Conservation (phyloP, 768 basidiomycete species). For the Amylocystis lapponica region DNA sequence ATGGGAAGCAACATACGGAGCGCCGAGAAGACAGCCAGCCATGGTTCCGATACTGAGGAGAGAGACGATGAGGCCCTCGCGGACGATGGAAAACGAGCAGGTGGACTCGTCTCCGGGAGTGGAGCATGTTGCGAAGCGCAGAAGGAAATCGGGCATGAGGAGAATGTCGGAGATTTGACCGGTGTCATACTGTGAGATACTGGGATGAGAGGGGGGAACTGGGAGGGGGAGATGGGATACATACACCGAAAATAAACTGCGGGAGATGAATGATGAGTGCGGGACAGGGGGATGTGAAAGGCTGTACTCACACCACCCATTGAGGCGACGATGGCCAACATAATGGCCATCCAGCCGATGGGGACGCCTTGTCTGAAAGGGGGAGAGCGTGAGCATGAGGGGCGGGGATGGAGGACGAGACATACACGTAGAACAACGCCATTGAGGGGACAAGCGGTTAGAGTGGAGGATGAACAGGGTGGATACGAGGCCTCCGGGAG, state of each 20-base stretch:
- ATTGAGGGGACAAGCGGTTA: conserved; percentile 11
- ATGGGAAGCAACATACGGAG: conserved; percentile 38
- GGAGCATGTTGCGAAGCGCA: conserved; percentile 53
- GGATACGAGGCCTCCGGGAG: not conserved
- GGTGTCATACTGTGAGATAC: conserved; percentile 54
- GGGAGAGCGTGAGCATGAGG: not conserved
- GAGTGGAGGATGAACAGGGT: not conserved
- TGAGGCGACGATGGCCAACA: conserved; percentile 60
- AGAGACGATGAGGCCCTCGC: conserved; percentile 64
- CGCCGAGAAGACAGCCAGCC: conserved; percentile 55
- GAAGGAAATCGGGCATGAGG: conserved; percentile 63
- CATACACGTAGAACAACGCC: conserved; percentile 27
- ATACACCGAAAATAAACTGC: conserved; percentile 22
- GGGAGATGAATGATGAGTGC: not conserved
- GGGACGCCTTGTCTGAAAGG: conserved; percentile 48
- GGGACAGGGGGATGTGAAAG: not conserved
- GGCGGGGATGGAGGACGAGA: not conserved
- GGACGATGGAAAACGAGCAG: conserved; percentile 50
- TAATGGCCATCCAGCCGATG: conserved; percentile 56
- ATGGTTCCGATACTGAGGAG: conserved; percentile 68
- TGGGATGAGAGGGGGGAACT: not conserved
- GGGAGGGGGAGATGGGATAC: conserved; percentile 8
- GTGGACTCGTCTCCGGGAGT: conserved; percentile 32
- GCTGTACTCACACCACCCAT: conserved; percentile 48
- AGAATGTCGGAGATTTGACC: conserved; percentile 77